Base-by-base conservation (phyloP, 2,329 filamentous ascomycete species). In the Aspergillus calidoustus region DNA sequence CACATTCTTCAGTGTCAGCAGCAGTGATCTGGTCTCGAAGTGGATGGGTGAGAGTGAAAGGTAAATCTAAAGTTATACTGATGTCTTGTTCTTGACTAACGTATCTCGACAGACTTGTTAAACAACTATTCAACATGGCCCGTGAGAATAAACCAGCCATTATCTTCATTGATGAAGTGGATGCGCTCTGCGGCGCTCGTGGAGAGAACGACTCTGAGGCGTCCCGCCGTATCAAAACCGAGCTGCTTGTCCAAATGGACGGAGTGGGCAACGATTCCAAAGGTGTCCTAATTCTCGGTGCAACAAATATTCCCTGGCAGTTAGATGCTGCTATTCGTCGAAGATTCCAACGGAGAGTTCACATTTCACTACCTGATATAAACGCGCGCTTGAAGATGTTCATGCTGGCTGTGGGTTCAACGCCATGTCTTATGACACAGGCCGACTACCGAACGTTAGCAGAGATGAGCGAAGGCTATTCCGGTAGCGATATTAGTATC, bases 21-120 rank as follows among this genome's bases (percentile, higher is more conserved):
- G 92, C 84, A 96, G 92, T 74, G 95, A 99, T 76, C 79, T 99
- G 78, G 95, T 99, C 64, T 97, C 92, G 77, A 99, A 99, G 77
- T 99, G 95, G 95, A 99, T 99, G 95, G 95, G 95, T 82, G 95
- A 99, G 80, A 96, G 91, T 83, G 95, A 99, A 87, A 88, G 93
- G 92, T 96, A 81, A 53, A 83, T 70, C n/a, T 60, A 48, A 11
- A 23, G 28, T 9, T 19, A 31, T 51, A 8, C 25, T 28, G 11
- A 13, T 9, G 31, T 50, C 19, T 46, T 50, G 22, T 46, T 7
- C 30, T 23, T 38, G 25, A 30, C 31, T 25, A 19, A 51, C 23
- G 15, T 34, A 25, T 17, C 22, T 19, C 9, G 54, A 52, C 71
- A 96, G 93, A 72, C 86, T 99, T 69, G 95, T 99, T 60, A 98